Base-by-base conservation (phyloP, 495 filamentous ascomycete species). In the Stereocaulon alpinum region DNA sequence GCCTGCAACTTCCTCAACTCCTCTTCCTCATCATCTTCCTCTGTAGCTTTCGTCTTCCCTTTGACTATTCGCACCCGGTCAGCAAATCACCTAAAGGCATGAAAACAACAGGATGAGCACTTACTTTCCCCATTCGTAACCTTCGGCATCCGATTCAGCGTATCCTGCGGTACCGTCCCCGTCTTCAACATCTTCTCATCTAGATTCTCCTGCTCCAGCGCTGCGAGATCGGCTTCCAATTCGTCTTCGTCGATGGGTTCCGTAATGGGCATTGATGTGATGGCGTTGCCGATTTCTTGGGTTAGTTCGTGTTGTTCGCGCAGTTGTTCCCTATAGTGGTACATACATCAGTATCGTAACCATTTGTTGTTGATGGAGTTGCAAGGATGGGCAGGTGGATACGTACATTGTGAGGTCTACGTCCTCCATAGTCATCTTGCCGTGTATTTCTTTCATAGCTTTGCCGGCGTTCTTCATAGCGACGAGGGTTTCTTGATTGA, bases 391-490 rank as follows among this genome's bases (percentile, higher is more conserved):
- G 45, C 3, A 4, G 24, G 47, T 41, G 27, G 6, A 18, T 6
- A 82, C 88, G 66, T 84, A 96, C 93, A 98, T 96, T 54, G 90
- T 91, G 68, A 87, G 78, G 69, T 98, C 93, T 56, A 98, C 91
- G 70, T 93, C 88, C 61, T 96, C 88, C 56, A 95, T 85, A 30
- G 84, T 94, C 71, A 97, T 83, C 60, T 86, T 86, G 64, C 83
- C 84, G 70, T 98, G 94, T 64, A 98, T 98, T 60, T 83, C 72
- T 72, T 87, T 82, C 93, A 98, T 96, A 24, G 93, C 93, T 20
- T 82, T 72, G 56, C 86, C 82, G 3, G 93, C 91, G 66, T 83
- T 81, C 79, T 95, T 83, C 92, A 99, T 97, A 3, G 91, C 94
- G 52, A 84, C 82, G 50, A 99, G 78, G 5, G 93, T 99, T 76